Percentiles rank a stretch among this genome's conserved stretches.
phyloP scores from a whole-genome alignment of 2,329 filamentous ascomycete species.

The Cladosporium phlei region DNA sequence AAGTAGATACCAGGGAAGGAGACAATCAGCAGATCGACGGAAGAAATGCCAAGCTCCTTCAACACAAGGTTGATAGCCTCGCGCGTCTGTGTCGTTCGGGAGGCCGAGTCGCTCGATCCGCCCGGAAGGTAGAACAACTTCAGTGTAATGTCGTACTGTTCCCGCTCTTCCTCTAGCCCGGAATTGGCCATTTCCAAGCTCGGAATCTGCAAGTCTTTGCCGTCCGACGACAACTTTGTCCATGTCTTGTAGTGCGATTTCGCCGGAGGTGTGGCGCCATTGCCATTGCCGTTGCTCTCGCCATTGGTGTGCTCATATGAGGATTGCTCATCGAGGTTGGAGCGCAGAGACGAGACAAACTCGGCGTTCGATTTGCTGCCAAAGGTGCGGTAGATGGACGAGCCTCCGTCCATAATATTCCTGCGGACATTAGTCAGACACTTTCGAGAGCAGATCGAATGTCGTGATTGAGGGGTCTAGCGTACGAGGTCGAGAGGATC shows the following conservation, averaged over 20 bases:
- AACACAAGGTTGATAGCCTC: conserved; percentile 77
- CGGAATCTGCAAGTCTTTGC: conserved; percentile 52
- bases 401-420: conserved; percentile 81
- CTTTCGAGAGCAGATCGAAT: conserved; percentile 14
- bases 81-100: conserved; percentile 64
- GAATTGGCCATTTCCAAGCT: conserved; percentile 66
- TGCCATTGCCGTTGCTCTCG: conserved; percentile 16
- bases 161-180: conserved; percentile 72
- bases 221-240: conserved; percentile 66
- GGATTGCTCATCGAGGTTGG: conserved; percentile 58
- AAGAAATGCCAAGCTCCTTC: conserved; percentile 69
- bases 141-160: conserved; percentile 88
- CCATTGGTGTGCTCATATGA: conserved; percentile 15
- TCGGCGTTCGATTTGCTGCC: conserved; percentile 87
- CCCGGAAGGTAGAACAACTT: conserved; percentile 90
- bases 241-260: conserved; percentile 50
- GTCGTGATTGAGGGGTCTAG: conserved; percentile 18
- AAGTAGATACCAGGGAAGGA: conserved; percentile 93
- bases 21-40: conserved; percentile 82
- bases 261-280: conserved; percentile 14
- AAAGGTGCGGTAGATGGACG: conserved; percentile 73
- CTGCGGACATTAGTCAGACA: conserved; percentile 34
- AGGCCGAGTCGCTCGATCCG: conserved; percentile 38
- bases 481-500: conserved; percentile 80
- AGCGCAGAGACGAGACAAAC: conserved; percentile 79